Conservation (phyloP, 352 stramenopile genomes). For the Blastocystis sp. region DNA sequence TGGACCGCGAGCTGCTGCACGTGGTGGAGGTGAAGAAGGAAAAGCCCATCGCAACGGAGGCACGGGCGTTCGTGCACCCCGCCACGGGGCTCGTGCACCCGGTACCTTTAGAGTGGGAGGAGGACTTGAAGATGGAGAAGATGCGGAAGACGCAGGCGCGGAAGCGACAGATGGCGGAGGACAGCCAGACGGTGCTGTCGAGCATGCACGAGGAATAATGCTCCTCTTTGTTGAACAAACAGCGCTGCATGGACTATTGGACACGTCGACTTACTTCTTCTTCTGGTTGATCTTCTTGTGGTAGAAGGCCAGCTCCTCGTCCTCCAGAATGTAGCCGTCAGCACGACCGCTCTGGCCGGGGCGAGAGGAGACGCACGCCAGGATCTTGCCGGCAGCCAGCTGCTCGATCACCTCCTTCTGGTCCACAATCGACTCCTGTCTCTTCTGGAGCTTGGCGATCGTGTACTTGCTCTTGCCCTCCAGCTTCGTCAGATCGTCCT, state of each 20-base stretch:
- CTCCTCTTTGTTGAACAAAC: background rate
- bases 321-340: slow-evolving; percentile 4
- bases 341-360: no score
- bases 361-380: no score
- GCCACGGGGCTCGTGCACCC: slow-evolving; percentile 38
- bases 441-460: no score
- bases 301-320: slow-evolving; percentile 64
- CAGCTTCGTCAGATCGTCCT: no score
- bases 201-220: background rate
- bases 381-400: no score
- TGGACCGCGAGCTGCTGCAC: slow-evolving; percentile 16
- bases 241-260: background rate
- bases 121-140: slow-evolving; percentile 33
- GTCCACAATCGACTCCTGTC: no score
- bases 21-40: slow-evolving; percentile 6
- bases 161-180: slow-evolving; percentile 13
- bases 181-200: slow-evolving; percentile 18
- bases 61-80: slow-evolving; percentile 29
- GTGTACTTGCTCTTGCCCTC: no score
- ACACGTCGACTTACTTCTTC: slow-evolving; percentile 44
- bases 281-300: slow-evolving; percentile 70
- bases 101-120: slow-evolving; percentile 46
- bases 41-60: background rate
- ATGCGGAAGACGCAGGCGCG: background rate
- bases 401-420: no score